A percentile compares a stretch with the other conserved stretches of the same genome.
Conservation (phyloP, 352 stramenopile genomes). For the Phytophthora vignae region DNA sequence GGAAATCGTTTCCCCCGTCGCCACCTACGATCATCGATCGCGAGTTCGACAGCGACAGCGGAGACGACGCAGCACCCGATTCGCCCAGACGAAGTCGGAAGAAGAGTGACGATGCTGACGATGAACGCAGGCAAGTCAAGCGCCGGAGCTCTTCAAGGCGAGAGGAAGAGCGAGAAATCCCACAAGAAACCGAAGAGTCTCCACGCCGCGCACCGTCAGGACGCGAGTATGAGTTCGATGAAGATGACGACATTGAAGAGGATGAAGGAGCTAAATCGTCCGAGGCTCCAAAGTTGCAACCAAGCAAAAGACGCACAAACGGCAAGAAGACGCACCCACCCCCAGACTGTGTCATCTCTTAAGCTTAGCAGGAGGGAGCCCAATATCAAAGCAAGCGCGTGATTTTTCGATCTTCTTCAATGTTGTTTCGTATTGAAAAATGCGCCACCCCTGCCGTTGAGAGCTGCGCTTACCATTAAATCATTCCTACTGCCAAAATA, state of each 20-base stretch:
- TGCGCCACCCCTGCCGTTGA: slow-evolving; percentile 34
- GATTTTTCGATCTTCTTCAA: slow-evolving; percentile 17
- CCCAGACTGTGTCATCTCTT: slow-evolving; percentile 49
- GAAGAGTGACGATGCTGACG: slow-evolving; percentile 15
- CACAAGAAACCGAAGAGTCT: slow-evolving; percentile 14
- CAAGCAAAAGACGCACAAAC: slow-evolving; percentile 73
- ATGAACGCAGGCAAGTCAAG: slow-evolving; percentile 14
- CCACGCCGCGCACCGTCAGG: slow-evolving; percentile 13
- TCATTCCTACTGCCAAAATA: slow-evolving; percentile 23
- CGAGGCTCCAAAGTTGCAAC: slow-evolving; percentile 17
- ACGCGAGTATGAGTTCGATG: slow-evolving; percentile 5
- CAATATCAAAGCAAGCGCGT: slow-evolving; percentile 1
- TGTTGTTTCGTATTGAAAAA: slow-evolving; percentile 33
- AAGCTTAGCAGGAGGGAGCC: not conserved
- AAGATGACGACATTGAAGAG: slow-evolving; percentile 28
- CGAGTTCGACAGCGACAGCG: slow-evolving; percentile 35
- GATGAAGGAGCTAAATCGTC: slow-evolving; percentile 12
- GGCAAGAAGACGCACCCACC: slow-evolving; percentile 63
- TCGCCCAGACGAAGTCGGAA: slow-evolving; percentile 22
- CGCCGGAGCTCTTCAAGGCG: slow-evolving; percentile 1
- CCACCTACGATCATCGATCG: slow-evolving; percentile 28
- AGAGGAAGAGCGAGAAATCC: slow-evolving; percentile 1
- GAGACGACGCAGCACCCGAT: slow-evolving; percentile 20
- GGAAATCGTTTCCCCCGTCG: slow-evolving; percentile 20
- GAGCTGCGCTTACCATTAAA: slow-evolving; percentile 33